Conservation (phyloP, 2,329 filamentous ascomycete genomes). For the Penicillium janthinellum region DNA sequence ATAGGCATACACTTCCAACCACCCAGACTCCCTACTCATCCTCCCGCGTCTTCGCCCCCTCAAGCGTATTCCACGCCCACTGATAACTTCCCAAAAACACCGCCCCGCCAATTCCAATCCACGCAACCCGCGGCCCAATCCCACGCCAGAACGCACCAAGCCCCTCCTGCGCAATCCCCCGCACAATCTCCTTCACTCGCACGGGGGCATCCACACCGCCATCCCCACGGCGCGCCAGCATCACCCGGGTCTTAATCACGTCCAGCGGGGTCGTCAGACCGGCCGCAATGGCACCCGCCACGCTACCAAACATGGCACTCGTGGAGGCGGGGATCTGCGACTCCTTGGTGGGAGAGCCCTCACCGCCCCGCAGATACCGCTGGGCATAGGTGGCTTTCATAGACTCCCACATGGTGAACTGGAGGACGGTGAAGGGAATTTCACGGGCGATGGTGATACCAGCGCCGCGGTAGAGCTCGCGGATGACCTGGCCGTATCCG, state of each 20-base stretch:
- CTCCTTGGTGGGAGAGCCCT: slow-evolving; percentile 38
- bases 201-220: slow-evolving; percentile 46
- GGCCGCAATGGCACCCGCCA: slow-evolving; percentile 82
- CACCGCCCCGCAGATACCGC: slow-evolving; percentile 43
- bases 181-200: slow-evolving; percentile 56
- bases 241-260: slow-evolving; percentile 94
- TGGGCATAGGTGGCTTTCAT: slow-evolving; percentile 65
- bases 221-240: slow-evolving; percentile 75
- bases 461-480: slow-evolving; percentile 89
- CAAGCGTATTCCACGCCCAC: slow-evolving; percentile 76
- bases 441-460: slow-evolving; percentile 91
- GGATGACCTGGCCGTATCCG: slow-evolving; percentile 63
- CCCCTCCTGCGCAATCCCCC: slow-evolving; percentile 61
- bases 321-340: slow-evolving; percentile 67
- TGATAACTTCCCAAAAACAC: slow-evolving; percentile 95
- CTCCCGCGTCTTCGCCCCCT: slow-evolving; percentile 38
- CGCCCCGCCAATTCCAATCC: slow-evolving; percentile 93
- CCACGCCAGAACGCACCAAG: slow-evolving; percentile 50
- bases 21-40: slow-evolving; percentile 7
- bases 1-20: not conserved
- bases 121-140: slow-evolving; percentile 79
- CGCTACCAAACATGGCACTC: slow-evolving; percentile 80
- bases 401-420: slow-evolving; percentile 95
- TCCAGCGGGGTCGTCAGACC: slow-evolving; percentile 90
- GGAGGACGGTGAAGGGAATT: slow-evolving; percentile 94